Percentiles rank a stretch among this genome's conserved stretches.
Evolutionary conservation across 164 flowering plant species (phyloP).

Genomic region (Umbellularia californica): DNA sequence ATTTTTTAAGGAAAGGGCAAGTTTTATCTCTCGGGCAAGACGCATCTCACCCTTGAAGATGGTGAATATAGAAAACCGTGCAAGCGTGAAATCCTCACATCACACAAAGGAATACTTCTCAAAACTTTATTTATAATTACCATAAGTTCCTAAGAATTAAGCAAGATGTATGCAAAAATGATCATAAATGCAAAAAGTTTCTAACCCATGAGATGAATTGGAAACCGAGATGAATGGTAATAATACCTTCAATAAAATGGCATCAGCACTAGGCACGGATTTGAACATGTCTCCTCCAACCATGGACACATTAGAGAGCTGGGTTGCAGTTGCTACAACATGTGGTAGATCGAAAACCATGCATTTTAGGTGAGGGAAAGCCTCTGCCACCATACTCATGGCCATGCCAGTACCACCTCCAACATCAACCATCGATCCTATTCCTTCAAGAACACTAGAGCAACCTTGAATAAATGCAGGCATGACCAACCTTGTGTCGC

Average conservation of each 20-base stretch:
- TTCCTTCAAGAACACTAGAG: neutral
- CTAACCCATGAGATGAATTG: neutral
- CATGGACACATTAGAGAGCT: neutral
- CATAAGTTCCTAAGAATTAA: neutral
- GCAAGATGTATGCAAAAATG: neutral
- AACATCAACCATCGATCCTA: conserved; percentile 1
- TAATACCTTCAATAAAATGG: neutral
- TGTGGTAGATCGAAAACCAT: neutral
- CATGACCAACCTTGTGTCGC: conserved; percentile 1
- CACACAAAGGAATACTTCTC: too few relatives aligned
- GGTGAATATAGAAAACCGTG: too few relatives aligned
- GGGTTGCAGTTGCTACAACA: conserved; percentile 3
- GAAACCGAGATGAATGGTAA: neutral
- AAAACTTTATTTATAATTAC: too few relatives aligned
- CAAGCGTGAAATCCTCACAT: too few relatives aligned
- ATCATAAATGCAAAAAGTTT: neutral
- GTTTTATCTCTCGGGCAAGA: too few relatives aligned
- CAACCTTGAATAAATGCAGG: neutral
- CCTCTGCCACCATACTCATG: neutral
- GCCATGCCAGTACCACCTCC: conserved; percentile 8
- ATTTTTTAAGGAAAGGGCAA: too few relatives aligned
- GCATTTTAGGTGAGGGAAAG: neutral
- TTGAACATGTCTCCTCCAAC: conserved; percentile 6
- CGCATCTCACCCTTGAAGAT: too few relatives aligned
- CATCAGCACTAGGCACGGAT: neutral